These are phyloP conservation scores for Drechslerella stenobrocha DNA, from an alignment of 2,329 filamentous ascomycete genomes.

Conservation along the genomic window DNA sequence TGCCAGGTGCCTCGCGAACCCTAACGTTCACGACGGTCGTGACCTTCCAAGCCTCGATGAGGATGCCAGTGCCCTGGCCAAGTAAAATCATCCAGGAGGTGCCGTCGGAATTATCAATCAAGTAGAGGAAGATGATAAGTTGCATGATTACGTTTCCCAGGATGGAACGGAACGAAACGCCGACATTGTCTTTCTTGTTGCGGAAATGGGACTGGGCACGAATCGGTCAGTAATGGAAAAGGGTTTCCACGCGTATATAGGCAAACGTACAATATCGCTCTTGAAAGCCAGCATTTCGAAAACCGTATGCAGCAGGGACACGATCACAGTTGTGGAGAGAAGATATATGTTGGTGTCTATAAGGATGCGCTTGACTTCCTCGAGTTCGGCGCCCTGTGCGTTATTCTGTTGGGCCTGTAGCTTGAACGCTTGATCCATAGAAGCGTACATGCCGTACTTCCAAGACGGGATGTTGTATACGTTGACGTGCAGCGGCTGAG, in stretches of 20 bases:
- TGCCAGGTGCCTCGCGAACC: conserved; percentile 69
- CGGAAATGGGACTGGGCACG: conserved; percentile 73
- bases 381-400: conserved; percentile 89
- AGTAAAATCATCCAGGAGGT: conserved; percentile 99
- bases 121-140: conserved; percentile 88
- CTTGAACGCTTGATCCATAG: conserved; percentile 84
- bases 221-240: conserved; percentile 53
- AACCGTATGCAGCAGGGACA: conserved; percentile 86
- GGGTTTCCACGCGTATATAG: too few relatives aligned
- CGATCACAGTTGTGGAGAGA: conserved; percentile 78
- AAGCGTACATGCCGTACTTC: conserved; percentile 85
- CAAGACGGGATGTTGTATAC: conserved; percentile 61
- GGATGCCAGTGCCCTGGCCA: conserved; percentile 81
- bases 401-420: conserved; percentile 73
- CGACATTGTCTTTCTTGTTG: conserved; percentile 99
- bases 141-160: conserved; percentile 99
- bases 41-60: conserved; percentile 87
- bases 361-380: conserved; percentile 94
- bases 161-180: conserved; percentile 93
- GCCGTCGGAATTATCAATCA: conserved; percentile 95
- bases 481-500: conserved; percentile 52
- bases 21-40: conserved; percentile 92
- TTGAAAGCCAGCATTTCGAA: conserved; percentile 97
- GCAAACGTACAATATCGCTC: conserved; percentile 70
- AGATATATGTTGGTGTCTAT: conserved; percentile 93